phyloP scores from a whole-genome alignment of 306 rosid species.

The Luffa acutangula region DNA sequence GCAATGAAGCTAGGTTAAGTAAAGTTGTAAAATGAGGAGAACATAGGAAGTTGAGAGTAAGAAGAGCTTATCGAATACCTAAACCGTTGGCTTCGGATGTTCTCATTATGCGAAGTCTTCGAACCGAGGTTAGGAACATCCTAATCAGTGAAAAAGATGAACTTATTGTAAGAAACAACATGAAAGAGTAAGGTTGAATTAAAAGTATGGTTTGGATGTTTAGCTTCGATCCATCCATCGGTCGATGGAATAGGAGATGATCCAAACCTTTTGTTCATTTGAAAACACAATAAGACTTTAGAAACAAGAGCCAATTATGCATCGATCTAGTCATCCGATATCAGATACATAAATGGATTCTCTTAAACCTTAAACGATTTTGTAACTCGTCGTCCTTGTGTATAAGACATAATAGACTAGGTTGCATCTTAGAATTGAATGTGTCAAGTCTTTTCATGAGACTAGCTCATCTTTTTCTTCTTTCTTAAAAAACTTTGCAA shows the following conservation, averaged over 20 bases:
- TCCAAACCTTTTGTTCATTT: not conserved
- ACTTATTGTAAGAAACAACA: not conserved
- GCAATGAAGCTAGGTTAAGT: constrained; percentile 8
- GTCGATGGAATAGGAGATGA: not conserved
- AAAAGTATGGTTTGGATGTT: not conserved
- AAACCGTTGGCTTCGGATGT: constrained; percentile 60
- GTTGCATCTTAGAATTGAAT: not conserved
- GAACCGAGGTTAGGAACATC: constrained; percentile 54
- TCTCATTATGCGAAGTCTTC: constrained; percentile 65
- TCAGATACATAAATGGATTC: not conserved
- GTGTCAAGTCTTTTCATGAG: not conserved
- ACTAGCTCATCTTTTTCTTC: not conserved
- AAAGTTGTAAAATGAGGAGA: not conserved
- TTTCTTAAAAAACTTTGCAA: not conserved
- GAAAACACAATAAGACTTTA: not conserved
- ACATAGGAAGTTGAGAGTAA: not conserved
- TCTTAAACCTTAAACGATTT: not conserved
- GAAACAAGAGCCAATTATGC: not conserved
- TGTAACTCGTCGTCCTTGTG: not conserved
- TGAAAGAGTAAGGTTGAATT: not conserved
- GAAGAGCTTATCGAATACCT: constrained; percentile 18
- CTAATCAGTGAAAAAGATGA: constrained; percentile 17
- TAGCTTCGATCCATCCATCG: not conserved
- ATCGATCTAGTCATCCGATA: not conserved
- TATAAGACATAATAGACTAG: not conserved